Conservation (phyloP, 2,329 filamentous ascomycete species). For the Xylaria sp. region DNA sequence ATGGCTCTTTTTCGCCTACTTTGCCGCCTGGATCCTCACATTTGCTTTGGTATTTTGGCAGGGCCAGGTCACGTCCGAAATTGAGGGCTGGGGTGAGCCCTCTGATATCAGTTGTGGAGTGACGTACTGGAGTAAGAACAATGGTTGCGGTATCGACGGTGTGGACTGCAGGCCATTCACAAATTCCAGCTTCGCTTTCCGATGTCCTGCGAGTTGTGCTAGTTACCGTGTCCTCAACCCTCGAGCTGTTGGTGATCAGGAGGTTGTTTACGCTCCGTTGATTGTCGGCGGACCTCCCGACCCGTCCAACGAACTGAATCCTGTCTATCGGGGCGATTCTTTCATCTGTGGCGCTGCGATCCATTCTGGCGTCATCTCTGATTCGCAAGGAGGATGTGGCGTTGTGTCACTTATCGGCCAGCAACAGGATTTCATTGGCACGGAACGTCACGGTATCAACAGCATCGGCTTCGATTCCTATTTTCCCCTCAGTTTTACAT, state of each 20-base stretch:
- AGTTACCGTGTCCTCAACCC: constrained; percentile 74
- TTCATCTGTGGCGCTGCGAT: constrained; percentile 88
- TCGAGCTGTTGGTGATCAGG: constrained; percentile 76
- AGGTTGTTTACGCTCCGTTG: constrained; percentile 71
- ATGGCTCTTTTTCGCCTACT: constrained; percentile 67
- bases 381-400: constrained; percentile 80
- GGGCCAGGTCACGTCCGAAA: constrained; percentile 67
- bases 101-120: constrained; percentile 72
- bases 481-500: constrained; percentile 88
- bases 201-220: constrained; percentile 78
- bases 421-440: constrained; percentile 69
- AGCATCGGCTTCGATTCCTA: constrained; percentile 85
- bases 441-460: constrained; percentile 76
- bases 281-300: constrained; percentile 72
- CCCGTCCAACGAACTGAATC: constrained; percentile 52
- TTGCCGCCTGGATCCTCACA: constrained; percentile 73
- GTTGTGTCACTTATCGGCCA: constrained; percentile 79
- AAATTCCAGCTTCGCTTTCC: constrained; percentile 75
- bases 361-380: constrained; percentile 80
- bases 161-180: constrained; percentile 79
- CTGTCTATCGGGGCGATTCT: constrained; percentile 87
- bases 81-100: constrained; percentile 74
- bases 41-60: constrained; percentile 76
- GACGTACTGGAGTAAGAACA: constrained; percentile 76
- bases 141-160: constrained; percentile 78